Evolutionary conservation across 139 green algal genomes (phyloP).

Genomic region (Chlorella sp.): DNA sequence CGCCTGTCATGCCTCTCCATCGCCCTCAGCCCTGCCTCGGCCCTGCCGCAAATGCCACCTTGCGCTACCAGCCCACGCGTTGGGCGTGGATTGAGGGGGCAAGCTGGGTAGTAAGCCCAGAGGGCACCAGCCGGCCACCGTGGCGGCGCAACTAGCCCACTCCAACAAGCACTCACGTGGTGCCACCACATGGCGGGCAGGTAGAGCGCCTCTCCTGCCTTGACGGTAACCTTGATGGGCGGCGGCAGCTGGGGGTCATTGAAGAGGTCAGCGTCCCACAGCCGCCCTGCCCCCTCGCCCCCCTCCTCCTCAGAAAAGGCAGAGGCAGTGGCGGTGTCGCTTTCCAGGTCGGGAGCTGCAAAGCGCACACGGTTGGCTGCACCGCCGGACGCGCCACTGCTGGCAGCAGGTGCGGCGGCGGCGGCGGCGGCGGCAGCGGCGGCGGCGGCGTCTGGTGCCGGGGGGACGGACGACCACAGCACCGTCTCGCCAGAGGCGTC

Average conservation of each 20-base stretch:
- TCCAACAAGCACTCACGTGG: constrained; percentile 50
- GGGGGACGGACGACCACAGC: neutral
- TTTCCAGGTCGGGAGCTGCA: too few relatives aligned
- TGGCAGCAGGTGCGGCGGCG: too few relatives aligned
- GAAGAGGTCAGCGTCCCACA: constrained; percentile 32
- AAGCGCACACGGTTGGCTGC: too few relatives aligned
- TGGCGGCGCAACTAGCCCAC: neutral
- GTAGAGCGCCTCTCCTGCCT: constrained; percentile 76
- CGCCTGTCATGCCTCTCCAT: neutral
- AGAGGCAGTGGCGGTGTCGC: too few relatives aligned
- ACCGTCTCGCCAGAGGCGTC: neutral
- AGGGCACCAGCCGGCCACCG: constrained; percentile 16
- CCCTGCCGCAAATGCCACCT: too few relatives aligned
- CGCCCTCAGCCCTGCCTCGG: neutral
- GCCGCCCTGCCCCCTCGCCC: neutral
- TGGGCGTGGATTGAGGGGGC: too few relatives aligned
- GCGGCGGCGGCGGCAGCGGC: neutral
- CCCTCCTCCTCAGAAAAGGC: too few relatives aligned
- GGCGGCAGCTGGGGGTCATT: constrained; percentile 47
- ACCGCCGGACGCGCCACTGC: too few relatives aligned
- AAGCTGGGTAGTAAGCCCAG: neutral
- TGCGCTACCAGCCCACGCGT: neutral
- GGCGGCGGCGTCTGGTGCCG: neutral
- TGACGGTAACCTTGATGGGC: constrained; percentile 55
- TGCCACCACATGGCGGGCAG: constrained; percentile 83